These are phyloP conservation scores for Halteria grandinella DNA, from an alignment of 73 alveolate species.

Conservation along the genomic window DNA sequence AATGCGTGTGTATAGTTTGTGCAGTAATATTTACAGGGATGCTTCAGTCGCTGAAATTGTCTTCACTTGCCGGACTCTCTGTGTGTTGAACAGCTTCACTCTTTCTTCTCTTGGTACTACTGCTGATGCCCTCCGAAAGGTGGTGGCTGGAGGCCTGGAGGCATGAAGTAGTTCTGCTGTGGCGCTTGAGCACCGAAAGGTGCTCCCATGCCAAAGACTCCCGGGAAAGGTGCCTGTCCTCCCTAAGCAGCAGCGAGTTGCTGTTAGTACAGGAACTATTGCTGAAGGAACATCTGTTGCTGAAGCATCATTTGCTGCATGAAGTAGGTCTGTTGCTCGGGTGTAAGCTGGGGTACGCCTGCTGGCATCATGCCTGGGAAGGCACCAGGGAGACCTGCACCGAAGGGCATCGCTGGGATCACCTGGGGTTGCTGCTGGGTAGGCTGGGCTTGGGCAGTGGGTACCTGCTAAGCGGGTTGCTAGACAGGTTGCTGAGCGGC, in stretches of 20 bases:
- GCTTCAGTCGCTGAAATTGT: no score
- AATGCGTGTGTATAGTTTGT: no score
- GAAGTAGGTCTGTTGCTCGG: not conserved
- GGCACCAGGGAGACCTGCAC: not conserved
- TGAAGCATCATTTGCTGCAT: slow-evolving; percentile 11
- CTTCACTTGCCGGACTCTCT: no score
- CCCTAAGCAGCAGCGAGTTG: no score
- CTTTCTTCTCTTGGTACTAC: not conserved
- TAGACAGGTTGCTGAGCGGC: not conserved
- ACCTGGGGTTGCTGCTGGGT: not conserved
- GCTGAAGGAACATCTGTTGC: slow-evolving; percentile 7
- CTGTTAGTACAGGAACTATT: not conserved
- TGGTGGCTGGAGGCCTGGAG: not conserved
- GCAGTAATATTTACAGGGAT: no score
- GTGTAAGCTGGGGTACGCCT: not conserved
- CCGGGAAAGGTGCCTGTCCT: not conserved
- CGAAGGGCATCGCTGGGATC: not conserved
- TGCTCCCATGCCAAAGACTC: not conserved
- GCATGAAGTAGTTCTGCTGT: not conserved
- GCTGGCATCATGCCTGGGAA: not conserved
- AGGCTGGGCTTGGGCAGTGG: slow-evolving; percentile 8
- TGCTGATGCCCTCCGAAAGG: not conserved
- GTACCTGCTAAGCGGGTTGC: not conserved
- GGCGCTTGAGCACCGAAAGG: not conserved
- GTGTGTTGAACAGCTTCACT: not conserved